phyloP scores from a whole-genome alignment of 2,329 filamentous ascomycete genomes.

The Colletotrichum siamense region DNA sequence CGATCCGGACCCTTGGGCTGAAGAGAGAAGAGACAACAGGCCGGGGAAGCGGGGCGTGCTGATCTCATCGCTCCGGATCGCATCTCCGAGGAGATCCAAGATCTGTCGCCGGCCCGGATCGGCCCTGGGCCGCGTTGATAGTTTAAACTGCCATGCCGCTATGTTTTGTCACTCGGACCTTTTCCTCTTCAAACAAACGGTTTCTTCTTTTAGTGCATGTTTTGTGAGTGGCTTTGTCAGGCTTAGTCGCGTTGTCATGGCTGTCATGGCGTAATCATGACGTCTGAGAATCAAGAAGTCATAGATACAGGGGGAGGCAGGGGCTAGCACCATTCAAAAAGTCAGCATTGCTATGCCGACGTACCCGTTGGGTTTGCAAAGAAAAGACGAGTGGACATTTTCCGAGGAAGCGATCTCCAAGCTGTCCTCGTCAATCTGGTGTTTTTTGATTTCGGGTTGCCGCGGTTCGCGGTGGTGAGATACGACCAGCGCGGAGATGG shows the following conservation, averaged over 20 bases:
- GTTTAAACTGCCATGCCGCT: not conserved
- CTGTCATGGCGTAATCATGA: slow-evolving; percentile 21
- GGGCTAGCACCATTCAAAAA: not conserved
- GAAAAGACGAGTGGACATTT: not conserved
- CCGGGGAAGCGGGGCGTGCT: not conserved
- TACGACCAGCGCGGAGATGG: not conserved
- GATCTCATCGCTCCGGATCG: not conserved
- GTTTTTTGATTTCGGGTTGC: not conserved
- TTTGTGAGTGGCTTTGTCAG: not conserved
- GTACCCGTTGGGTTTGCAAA: not conserved
- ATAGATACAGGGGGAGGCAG: not conserved
- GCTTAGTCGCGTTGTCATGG: not conserved
- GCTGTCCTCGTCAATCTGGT: not conserved
- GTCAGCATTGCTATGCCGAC: not conserved
- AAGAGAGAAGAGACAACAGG: not conserved
- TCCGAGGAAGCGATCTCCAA: not conserved
- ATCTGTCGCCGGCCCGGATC: not conserved
- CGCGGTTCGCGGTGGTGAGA: not conserved
- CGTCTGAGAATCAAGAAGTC: not conserved
- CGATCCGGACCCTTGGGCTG: not conserved
- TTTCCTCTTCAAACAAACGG: not conserved
- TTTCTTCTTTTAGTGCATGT: not conserved
- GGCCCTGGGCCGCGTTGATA: not conserved
- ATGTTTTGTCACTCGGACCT: not conserved
- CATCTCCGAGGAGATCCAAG: not conserved